Conservation (phyloP, 78 protist genomes). For the Dictyostelium capitatum region DNA sequence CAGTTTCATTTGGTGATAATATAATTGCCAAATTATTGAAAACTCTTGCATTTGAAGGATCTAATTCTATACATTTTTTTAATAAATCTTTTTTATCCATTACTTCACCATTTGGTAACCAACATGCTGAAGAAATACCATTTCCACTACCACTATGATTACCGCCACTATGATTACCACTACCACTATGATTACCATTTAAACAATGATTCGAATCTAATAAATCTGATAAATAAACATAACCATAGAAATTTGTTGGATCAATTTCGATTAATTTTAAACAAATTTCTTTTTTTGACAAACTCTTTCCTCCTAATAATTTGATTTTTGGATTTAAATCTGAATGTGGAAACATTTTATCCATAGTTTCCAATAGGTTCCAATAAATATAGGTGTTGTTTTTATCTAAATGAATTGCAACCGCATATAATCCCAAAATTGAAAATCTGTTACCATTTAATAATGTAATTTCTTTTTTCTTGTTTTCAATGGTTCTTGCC, state of each 20-base stretch:
- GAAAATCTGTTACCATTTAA: neutral
- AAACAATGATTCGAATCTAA: neutral
- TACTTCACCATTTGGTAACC: neutral
- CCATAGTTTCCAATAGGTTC: neutral
- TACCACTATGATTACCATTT: neutral
- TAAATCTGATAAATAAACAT: slow-evolving; percentile 18
- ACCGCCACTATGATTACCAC: neutral
- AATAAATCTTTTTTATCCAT: slow-evolving; percentile 4
- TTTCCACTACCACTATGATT: too few relatives aligned
- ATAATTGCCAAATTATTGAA: neutral
- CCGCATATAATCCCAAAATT: neutral
- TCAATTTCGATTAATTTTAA: slow-evolving; percentile 1
- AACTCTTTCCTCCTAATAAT: neutral
- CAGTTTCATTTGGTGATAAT: neutral
- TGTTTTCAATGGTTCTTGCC: neutral
- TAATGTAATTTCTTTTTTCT: neutral
- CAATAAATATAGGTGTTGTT: neutral
- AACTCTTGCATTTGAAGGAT: neutral
- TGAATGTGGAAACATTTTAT: neutral
- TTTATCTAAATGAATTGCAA: neutral
- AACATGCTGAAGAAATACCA: neutral
- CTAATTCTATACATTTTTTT: slow-evolving; percentile 1
- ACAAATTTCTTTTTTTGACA: neutral
- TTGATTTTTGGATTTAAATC: neutral
- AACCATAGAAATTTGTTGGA: neutral